Percentiles rank a stretch among this genome's conserved stretches.
These are phyloP conservation scores for Cyberlindnera japonica DNA, from an alignment of 805 yeast species.

Conservation along the genomic window DNA sequence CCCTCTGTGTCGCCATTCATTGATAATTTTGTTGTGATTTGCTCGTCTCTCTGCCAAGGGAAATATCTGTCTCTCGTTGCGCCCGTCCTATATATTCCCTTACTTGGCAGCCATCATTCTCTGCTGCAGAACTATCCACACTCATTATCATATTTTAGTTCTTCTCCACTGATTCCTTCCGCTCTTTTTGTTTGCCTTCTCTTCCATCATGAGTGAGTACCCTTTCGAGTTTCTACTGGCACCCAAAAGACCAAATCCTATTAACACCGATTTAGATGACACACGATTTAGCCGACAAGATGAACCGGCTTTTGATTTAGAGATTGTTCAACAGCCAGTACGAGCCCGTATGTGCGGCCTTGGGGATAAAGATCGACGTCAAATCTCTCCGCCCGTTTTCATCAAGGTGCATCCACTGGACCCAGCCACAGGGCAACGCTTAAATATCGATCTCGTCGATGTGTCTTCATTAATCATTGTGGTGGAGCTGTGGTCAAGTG, in stretches of 20 bases:
- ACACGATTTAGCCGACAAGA: slow-evolving; percentile 2
- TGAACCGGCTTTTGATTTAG: slow-evolving; percentile 21
- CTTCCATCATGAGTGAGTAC: neutral
- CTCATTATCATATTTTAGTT: no score
- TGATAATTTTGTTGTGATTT: no score
- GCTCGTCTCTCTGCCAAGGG: no score
- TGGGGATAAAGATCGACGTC: slow-evolving; percentile 38
- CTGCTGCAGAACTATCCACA: no score
- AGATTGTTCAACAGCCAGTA: slow-evolving; percentile 40
- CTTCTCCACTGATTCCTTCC: no score
- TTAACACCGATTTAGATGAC: neutral
- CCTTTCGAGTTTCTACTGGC: no score
- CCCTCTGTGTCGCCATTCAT: no score
- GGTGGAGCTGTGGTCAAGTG: slow-evolving; percentile 39
- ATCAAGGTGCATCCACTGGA: slow-evolving; percentile 23
- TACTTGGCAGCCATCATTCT: no score
- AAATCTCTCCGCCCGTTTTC: slow-evolving; percentile 33
- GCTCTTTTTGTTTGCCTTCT: no score
- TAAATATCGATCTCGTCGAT: slow-evolving; percentile 29
- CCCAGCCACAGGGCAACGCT: slow-evolving; percentile 22
- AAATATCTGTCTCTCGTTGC: no score
- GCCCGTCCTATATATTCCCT: no score
- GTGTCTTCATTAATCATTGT: slow-evolving; percentile 34
- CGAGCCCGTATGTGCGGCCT: slow-evolving; percentile 46
- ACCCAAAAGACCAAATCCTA: no score